Evolutionary conservation across 768 basidiomycete species (phyloP).

Genomic region (Coprinopsis strossmayeri): DNA sequence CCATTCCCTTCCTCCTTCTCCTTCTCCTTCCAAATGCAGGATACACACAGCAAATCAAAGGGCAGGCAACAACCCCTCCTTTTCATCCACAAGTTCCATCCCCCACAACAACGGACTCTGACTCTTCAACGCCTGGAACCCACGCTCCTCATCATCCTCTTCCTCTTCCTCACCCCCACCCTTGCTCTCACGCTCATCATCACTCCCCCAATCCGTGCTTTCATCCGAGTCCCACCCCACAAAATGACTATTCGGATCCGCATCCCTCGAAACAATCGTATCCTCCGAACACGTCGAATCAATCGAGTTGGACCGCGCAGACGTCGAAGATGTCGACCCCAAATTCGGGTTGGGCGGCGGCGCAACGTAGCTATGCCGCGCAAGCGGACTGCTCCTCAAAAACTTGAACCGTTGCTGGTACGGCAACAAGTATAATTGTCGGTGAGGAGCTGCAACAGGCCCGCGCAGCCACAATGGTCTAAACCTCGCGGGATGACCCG

Average conservation of each 20-base stretch:
- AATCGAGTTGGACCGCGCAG: background rate
- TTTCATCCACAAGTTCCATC: background rate
- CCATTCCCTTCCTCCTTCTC: too few relatives aligned
- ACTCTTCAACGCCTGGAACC: constrained; percentile 5
- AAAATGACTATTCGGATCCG: constrained; percentile 8
- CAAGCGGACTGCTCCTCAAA: constrained; percentile 16
- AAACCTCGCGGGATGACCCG: background rate
- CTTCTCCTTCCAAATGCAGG: too few relatives aligned
- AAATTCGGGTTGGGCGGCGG: background rate
- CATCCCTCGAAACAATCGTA: background rate
- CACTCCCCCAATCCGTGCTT: background rate
- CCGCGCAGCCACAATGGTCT: background rate
- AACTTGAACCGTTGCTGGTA: constrained; percentile 11
- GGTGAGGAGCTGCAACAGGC: background rate
- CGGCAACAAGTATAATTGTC: constrained; percentile 9
- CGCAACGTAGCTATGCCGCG: constrained; percentile 13
- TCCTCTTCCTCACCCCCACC: background rate
- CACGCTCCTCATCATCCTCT: background rate
- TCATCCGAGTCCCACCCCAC: background rate
- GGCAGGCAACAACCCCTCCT: background rate
- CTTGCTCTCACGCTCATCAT: background rate
- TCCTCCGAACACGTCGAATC: background rate
- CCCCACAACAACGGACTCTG: constrained; percentile 5
- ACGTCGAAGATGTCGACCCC: background rate
- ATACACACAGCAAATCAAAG: too few relatives aligned